Evolutionary conservation across 805 yeast genomes (phyloP).

Genomic region (Suhomyces xylopsoci): DNA sequence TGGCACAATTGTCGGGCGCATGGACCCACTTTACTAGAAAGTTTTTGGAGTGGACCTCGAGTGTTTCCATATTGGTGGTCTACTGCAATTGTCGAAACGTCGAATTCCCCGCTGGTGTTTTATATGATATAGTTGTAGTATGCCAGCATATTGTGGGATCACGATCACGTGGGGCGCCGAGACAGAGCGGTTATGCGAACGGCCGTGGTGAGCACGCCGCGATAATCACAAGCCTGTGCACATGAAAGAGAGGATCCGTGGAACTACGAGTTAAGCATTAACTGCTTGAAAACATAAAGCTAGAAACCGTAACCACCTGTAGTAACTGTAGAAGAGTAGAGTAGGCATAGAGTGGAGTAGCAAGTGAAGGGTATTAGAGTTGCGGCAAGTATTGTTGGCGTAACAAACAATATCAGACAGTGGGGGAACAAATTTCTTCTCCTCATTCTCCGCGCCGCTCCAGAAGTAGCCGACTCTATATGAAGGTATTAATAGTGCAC

Average conservation of each 20-base stretch:
- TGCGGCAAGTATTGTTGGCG: too few relatives aligned
- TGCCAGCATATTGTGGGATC: background rate
- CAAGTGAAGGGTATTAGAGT: too few relatives aligned
- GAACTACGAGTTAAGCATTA: too few relatives aligned
- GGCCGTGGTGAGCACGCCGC: background rate
- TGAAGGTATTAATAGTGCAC: too few relatives aligned
- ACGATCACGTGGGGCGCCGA: background rate
- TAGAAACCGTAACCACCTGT: too few relatives aligned
- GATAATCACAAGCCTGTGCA: background rate
- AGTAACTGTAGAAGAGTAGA: too few relatives aligned
- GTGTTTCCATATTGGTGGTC: slow-evolving; percentile 65
- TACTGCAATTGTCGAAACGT: background rate
- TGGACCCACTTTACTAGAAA: slow-evolving; percentile 90
- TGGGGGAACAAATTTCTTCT: background rate
- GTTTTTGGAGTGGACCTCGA: slow-evolving; percentile 86
- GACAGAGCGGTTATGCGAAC: background rate
- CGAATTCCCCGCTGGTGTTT: background rate
- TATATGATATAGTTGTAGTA: background rate
- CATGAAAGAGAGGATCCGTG: background rate
- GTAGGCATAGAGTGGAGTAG: background rate
- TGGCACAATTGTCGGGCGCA: slow-evolving; percentile 61
- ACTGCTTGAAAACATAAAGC: too few relatives aligned
- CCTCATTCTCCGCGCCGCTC: background rate
- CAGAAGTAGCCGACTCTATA: too few relatives aligned
- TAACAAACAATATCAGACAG: too few relatives aligned